Base-by-base conservation (phyloP, 352 stramenopile species). In the Phytophthora ramorum region DNA sequence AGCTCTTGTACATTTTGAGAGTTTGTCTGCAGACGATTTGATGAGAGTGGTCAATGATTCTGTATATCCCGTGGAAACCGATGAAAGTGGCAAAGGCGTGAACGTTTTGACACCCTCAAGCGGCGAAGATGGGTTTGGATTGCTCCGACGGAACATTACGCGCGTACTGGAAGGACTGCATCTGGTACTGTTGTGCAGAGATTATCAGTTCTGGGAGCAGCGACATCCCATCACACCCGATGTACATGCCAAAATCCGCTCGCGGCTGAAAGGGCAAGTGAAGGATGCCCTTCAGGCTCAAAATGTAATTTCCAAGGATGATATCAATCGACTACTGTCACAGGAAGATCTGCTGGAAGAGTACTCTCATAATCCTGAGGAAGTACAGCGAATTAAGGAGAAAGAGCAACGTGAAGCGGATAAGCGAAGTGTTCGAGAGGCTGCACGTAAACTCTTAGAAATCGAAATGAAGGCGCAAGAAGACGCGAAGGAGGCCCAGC, bases 151-250 rank as follows among this genome's bases (percentile, higher is more conserved):
- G 44, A 88, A 83, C 56, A 80, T 95, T 48, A 88, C 76, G n/a
- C 78, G 85, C 10, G 69, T 91, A 2, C 47, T 95, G 8, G 87
- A 95, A 77, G 87, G 87, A 19, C 64, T 91, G 9, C 79, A 81
- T 34, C 78, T 79, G 38, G 85, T 92, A 16, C 41, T 91, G 0
- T 70, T 70, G 24, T 95, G 87, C 53, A 71, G 26, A 22, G 83
- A 91, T 49, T 95, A 95, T 63, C 82, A 91, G 38, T 92, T 95
- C n/a, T 95, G 85, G 87, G 85, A 95, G 68, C 80, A 92, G 51
- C 80, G 85, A 3, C 82, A 95, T 64, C 64, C 80, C 6, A 79
- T 92, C 12, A 80, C 76, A 24, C 68, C 78, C 8, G 78, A 91
- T 13, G 71, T 82, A 3, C 83, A 92, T 58, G 56, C 76, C 2